These are phyloP conservation scores for Afroboletus lepidellus DNA, from an alignment of 1,284 basidiomycete genomes.

Conservation along the genomic window DNA sequence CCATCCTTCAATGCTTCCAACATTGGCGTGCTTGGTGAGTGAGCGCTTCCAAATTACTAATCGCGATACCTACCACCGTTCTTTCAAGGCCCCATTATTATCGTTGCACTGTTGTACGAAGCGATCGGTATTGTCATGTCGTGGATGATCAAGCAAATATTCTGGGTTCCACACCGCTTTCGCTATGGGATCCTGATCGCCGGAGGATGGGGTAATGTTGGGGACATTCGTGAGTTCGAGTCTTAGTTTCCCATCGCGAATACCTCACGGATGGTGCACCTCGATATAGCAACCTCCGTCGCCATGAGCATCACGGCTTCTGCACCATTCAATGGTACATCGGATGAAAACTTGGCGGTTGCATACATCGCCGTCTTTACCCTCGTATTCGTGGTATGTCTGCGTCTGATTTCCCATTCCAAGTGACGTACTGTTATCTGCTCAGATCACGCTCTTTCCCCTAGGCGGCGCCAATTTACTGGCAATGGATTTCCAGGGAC, in stretches of 20 bases:
- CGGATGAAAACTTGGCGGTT: slow-evolving; percentile 57
- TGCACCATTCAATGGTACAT: slow-evolving; percentile 50
- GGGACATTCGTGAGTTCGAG: slow-evolving; percentile 70
- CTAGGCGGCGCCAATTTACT: slow-evolving; percentile 53
- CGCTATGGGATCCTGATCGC: slow-evolving; percentile 65
- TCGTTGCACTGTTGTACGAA: slow-evolving; percentile 55
- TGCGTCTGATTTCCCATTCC: background rate
- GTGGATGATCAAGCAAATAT: slow-evolving; percentile 59
- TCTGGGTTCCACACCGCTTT: slow-evolving; percentile 79
- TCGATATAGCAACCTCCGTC: slow-evolving; percentile 56
- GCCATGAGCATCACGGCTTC: slow-evolving; percentile 53
- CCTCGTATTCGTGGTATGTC: slow-evolving; percentile 44
- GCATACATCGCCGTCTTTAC: slow-evolving; percentile 56
- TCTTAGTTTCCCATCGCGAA: slow-evolving; percentile 12
- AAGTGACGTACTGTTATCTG: background rate
- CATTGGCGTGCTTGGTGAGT: slow-evolving; percentile 57
- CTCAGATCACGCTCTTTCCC: slow-evolving; percentile 62
- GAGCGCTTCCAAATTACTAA: background rate
- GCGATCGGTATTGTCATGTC: slow-evolving; percentile 53
- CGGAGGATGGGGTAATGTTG: slow-evolving; percentile 64
- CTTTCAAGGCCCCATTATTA: slow-evolving; percentile 50
- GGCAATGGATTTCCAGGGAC: slow-evolving; percentile 59
- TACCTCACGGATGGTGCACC: background rate
- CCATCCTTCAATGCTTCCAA: slow-evolving; percentile 70
- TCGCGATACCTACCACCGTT: slow-evolving; percentile 10